Percentiles rank a stretch among this genome's conserved stretches.
Conservation (phyloP, 345 rosid genomes). For the Eucalyptus curtisii region DNA sequence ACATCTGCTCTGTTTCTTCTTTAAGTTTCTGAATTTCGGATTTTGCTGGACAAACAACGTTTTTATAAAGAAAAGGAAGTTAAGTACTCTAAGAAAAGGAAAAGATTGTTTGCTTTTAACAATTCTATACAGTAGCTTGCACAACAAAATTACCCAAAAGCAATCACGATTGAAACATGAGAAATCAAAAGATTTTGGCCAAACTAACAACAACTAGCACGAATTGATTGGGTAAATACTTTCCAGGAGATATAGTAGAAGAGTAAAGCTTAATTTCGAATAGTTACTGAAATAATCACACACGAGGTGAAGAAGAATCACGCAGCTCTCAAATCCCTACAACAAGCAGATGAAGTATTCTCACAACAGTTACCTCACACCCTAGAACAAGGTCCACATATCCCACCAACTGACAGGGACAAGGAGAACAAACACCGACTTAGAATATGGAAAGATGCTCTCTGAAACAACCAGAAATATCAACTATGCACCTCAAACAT, state of each 20-base stretch:
- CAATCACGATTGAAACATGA: neutral
- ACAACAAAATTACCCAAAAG: neutral
- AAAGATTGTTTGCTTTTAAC: neutral
- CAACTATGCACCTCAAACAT: neutral
- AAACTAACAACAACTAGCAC: neutral
- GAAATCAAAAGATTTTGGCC: neutral
- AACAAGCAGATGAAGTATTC: neutral
- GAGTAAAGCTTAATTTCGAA: neutral
- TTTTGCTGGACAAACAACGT: slow-evolving; percentile 22
- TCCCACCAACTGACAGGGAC: neutral
- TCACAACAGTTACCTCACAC: neutral
- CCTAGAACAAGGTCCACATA: neutral
- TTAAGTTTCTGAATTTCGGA: slow-evolving; percentile 23
- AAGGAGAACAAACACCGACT: neutral
- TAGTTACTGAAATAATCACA: neutral
- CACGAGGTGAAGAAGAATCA: neutral
- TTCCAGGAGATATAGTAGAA: neutral
- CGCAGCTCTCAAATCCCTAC: neutral
- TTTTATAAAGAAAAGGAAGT: neutral
- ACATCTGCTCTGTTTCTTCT: slow-evolving; percentile 42
- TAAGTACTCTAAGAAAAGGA: neutral
- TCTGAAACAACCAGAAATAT: neutral
- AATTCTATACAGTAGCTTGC: neutral
- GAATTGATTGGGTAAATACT: neutral
- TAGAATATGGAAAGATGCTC: neutral